Percentiles rank a stretch among this genome's conserved stretches.
Evolutionary conservation across 495 filamentous ascomycete species (phyloP).

Genomic region (Schizothecium vesticola): DNA sequence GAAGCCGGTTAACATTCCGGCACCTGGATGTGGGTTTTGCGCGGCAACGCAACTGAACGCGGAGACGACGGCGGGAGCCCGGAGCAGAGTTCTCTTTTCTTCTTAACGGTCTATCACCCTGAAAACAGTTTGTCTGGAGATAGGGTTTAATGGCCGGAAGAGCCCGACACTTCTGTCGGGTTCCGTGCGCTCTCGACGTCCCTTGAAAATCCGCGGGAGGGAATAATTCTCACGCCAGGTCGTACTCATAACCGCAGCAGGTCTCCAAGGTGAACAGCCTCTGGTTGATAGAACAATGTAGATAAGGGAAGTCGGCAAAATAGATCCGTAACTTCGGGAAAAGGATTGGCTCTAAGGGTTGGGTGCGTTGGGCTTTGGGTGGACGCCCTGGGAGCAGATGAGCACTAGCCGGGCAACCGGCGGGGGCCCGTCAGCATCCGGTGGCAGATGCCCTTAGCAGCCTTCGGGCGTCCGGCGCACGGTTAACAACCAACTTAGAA

Average conservation of each 20-base stretch:
- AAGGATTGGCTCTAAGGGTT: conserved; percentile 69
- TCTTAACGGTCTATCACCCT: conserved; percentile 55
- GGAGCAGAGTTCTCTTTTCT: conserved; percentile 69
- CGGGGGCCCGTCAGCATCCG: conserved; percentile 29
- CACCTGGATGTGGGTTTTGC: conserved; percentile 62
- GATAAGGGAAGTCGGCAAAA: conserved; percentile 69
- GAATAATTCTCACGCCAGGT: conserved; percentile 63
- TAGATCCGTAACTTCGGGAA: conserved; percentile 68
- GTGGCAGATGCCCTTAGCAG: conserved; percentile 28
- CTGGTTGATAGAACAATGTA: conserved; percentile 71
- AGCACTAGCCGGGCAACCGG: conserved; percentile 40
- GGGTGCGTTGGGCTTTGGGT: conserved; percentile 48
- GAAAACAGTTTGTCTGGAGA: conserved; percentile 56
- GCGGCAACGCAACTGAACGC: conserved; percentile 62
- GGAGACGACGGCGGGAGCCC: conserved; percentile 57
- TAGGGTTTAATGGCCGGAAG: conserved; percentile 55
- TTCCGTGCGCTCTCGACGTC: conserved; percentile 61
- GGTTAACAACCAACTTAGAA: conserved; percentile 37
- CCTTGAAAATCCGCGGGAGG: conserved; percentile 66
- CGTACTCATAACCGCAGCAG: conserved; percentile 66
- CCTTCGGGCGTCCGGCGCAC: conserved; percentile 33
- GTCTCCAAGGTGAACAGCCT: conserved; percentile 69
- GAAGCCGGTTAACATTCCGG: conserved; percentile 67
- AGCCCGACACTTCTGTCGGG: conserved; percentile 59
- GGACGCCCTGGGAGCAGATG: conserved; percentile 52